These are phyloP conservation scores for Trichophyton mentagrophytes DNA, from an alignment of 2,329 filamentous ascomycete genomes.

Conservation along the genomic window DNA sequence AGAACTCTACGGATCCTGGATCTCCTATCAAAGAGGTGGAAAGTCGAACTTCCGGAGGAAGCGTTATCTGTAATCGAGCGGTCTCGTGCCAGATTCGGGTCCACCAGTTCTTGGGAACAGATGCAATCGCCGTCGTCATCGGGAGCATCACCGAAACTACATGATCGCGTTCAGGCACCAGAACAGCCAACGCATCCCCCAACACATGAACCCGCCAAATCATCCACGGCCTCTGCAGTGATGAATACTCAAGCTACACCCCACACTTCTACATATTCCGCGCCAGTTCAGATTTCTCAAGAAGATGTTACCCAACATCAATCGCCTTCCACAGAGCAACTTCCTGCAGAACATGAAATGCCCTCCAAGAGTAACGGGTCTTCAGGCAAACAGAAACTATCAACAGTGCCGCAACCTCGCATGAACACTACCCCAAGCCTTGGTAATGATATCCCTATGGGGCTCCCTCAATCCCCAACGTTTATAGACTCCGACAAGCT, in stretches of 20 bases:
- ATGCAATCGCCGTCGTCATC: constrained; percentile 41
- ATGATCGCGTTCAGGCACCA: constrained; percentile 1
- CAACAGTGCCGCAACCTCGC: not conserved
- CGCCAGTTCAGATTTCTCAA: not conserved
- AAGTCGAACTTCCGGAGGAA: constrained; percentile 73
- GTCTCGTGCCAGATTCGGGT: constrained; percentile 67
- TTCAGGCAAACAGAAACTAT: not conserved
- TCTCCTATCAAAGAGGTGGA: constrained; percentile 78
- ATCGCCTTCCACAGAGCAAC: not conserved
- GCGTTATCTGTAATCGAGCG: constrained; percentile 62
- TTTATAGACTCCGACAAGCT: constrained; percentile 50
- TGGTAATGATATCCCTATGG: not conserved
- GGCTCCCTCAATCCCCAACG: constrained; percentile 7
- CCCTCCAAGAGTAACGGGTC: not conserved
- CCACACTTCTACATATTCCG: not conserved
- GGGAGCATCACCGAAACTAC: constrained; percentile 5
- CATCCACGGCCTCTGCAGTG: not conserved
- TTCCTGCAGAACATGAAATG: not conserved
- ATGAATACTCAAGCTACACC: not conserved
- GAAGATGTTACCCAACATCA: not conserved
- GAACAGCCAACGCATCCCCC: not conserved
- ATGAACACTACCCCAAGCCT: not conserved
- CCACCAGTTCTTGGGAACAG: constrained; percentile 47
- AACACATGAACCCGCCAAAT: not conserved
- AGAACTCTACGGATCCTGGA: constrained; percentile 75